phyloP scores from a whole-genome alignment of 2,329 filamentous ascomycete genomes.

The Aspergillus quadrilineatus region DNA sequence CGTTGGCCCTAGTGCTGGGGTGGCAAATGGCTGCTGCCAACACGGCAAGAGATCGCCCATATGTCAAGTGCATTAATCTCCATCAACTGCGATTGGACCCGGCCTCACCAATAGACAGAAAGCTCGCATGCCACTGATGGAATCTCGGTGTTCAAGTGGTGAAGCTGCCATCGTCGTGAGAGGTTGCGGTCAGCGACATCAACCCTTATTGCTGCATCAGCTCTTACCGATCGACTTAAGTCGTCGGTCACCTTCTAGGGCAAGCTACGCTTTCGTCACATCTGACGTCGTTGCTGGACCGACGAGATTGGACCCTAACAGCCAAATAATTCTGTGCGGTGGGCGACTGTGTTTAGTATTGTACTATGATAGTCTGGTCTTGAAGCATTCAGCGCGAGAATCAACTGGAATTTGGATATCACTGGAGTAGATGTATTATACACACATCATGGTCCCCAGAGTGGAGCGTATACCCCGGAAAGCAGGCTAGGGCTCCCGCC shows the following conservation, averaged over 20 bases:
- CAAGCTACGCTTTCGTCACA: not conserved
- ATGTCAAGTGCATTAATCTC: not conserved
- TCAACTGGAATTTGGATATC: too few relatives aligned
- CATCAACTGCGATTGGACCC: not conserved
- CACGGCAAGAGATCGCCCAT: constrained; percentile 1
- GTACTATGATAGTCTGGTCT: too few relatives aligned
- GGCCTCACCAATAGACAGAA: not conserved
- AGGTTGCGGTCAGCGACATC: not conserved
- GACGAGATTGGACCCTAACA: too few relatives aligned
- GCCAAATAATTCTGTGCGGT: too few relatives aligned
- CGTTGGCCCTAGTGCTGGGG: not conserved
- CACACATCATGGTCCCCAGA: too few relatives aligned
- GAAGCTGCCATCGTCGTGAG: not conserved
- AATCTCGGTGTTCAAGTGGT: not conserved
- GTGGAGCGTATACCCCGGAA: too few relatives aligned
- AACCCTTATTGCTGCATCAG: too few relatives aligned
- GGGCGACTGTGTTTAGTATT: too few relatives aligned
- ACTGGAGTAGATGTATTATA: too few relatives aligned
- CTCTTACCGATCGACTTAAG: too few relatives aligned
- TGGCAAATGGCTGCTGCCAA: constrained; percentile 1
- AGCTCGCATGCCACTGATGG: not conserved
- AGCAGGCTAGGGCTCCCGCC: too few relatives aligned
- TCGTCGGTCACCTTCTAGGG: not conserved
- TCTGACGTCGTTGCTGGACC: not conserved
- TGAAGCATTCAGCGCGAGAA: too few relatives aligned